A percentile compares a stretch with the other conserved stretches of the same genome.
These are phyloP conservation scores for Blumeriella jaapii DNA, from an alignment of 2,329 filamentous ascomycete genomes.

Conservation along the genomic window DNA sequence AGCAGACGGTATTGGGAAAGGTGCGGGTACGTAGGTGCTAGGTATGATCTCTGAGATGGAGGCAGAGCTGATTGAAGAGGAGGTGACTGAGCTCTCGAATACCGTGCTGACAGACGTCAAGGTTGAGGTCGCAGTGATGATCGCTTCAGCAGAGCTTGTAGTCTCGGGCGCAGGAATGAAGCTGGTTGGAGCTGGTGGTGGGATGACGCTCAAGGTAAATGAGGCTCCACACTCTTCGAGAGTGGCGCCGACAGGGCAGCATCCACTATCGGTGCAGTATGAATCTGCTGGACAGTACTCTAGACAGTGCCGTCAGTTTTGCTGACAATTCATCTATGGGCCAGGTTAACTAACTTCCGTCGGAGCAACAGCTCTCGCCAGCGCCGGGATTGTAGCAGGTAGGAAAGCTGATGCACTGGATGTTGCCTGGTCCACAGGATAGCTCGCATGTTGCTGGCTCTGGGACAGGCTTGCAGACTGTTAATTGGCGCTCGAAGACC, in stretches of 20 bases:
- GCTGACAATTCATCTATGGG: neutral
- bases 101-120: neutral
- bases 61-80: neutral
- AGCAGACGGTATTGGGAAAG: neutral
- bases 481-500: constrained; percentile 1
- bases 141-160: neutral
- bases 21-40: neutral
- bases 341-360: neutral
- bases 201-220: constrained; percentile 3
- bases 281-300: constrained; percentile 4
- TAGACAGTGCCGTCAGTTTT: neutral
- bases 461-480: constrained; percentile 2
- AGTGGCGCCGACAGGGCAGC: neutral
- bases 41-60: neutral
- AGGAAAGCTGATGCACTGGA: constrained; percentile 3
- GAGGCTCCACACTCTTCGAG: constrained; percentile 3
- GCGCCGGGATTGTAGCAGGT: constrained; percentile 4
- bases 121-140: neutral
- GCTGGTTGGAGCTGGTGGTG: constrained; percentile 1
- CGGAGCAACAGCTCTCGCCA: constrained; percentile 4
- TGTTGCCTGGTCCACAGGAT: constrained; percentile 3
- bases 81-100: neutral
- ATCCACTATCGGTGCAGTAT: constrained; percentile 4
- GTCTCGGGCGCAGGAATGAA: neutral
- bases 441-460: constrained; percentile 3